Base-by-base conservation (phyloP, 1,139 yeast species). In the Kodamaea ohmeri region DNA sequence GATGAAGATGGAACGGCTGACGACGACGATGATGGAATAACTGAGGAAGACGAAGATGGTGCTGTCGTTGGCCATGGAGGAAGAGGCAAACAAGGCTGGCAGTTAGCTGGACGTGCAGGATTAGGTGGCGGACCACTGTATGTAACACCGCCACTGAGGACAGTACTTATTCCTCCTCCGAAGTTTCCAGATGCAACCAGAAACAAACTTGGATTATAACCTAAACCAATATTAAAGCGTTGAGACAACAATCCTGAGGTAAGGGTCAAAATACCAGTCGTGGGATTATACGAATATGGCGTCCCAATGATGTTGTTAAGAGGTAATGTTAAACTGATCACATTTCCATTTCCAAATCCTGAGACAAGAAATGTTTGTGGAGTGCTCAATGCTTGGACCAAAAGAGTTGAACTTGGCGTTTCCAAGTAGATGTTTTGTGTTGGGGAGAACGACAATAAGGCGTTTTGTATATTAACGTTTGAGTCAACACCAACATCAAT, bases 291-390 rank as follows among this genome's bases (percentile, higher is more conserved):
- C 12, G 13, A 12, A 37, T 20, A 45, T 4, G 37, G 37, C 27
- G 29, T 20, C n/a, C 13, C 30, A 8, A 13, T 11, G 7, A 42
- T n/a, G 6, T 27, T 20, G 11, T 34, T 36, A 32, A 47, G 44
- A 13, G 58, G 43, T 14, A 48, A 37, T 39, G 46, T 48, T 22
- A 59, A 36, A 29, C 61, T 59, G 37, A 61, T 50, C n/a, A 47
- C 41, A 36, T 60, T 63, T 8, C 60, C 60, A 37, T 48, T 46
- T 35, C 67, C 67, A 42, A 53, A 63, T n/a, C 65, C 66, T 15
- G 50, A 50, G 34, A 63, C 61, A 4, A 41, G 47, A 46, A 48
- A 56, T 7, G 59, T 50, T 35, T 49, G 57, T 6, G 47, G 21
- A 9, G 49, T 39, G 32, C 52, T 43, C 32, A 55, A 31, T 13